phyloP scores from a whole-genome alignment of 2,329 filamentous ascomycete genomes.

The Fusarium sublunatum region DNA sequence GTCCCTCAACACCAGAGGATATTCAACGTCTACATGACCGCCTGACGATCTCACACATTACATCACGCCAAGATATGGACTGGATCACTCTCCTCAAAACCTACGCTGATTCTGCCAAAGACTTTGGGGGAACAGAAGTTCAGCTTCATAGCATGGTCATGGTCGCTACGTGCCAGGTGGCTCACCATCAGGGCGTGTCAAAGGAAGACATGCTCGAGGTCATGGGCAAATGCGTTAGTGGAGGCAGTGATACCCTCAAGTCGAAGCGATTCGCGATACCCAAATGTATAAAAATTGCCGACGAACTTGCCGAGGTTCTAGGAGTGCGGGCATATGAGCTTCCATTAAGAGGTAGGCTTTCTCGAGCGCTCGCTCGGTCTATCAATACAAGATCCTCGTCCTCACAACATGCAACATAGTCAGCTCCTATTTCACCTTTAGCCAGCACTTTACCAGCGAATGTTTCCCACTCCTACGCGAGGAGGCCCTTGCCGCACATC shows the following conservation, averaged over 20 bases:
- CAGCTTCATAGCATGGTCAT: slow-evolving; percentile 45
- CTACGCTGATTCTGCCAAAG: slow-evolving; percentile 39
- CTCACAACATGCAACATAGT: slow-evolving; percentile 31
- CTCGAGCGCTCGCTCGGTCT: slow-evolving; percentile 5
- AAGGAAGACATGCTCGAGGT: slow-evolving; percentile 37
- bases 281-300: slow-evolving; percentile 45
- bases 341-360: slow-evolving; percentile 42
- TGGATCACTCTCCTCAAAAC: slow-evolving; percentile 41
- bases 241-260: slow-evolving; percentile 42
- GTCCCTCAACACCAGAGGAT: slow-evolving; percentile 38
- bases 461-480: slow-evolving; percentile 43
- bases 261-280: slow-evolving; percentile 44
- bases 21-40: slow-evolving; percentile 36
- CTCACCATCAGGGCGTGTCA: slow-evolving; percentile 37
- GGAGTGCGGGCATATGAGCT: slow-evolving; percentile 42
- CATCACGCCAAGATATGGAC: slow-evolving; percentile 39
- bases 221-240: slow-evolving; percentile 44
- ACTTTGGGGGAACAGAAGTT: slow-evolving; percentile 41
- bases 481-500: slow-evolving; percentile 40
- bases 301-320: slow-evolving; percentile 43
- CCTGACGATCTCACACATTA: slow-evolving; percentile 37
- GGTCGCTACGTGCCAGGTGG: slow-evolving; percentile 43
- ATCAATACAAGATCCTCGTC: slow-evolving; percentile 27
- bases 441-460: slow-evolving; percentile 44
- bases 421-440: slow-evolving; percentile 45